A percentile compares a stretch with the other conserved stretches of the same genome.
Evolutionary conservation across 192 early-diverging fungal species (phyloP).

Genomic region (Coemansia sp.): DNA sequence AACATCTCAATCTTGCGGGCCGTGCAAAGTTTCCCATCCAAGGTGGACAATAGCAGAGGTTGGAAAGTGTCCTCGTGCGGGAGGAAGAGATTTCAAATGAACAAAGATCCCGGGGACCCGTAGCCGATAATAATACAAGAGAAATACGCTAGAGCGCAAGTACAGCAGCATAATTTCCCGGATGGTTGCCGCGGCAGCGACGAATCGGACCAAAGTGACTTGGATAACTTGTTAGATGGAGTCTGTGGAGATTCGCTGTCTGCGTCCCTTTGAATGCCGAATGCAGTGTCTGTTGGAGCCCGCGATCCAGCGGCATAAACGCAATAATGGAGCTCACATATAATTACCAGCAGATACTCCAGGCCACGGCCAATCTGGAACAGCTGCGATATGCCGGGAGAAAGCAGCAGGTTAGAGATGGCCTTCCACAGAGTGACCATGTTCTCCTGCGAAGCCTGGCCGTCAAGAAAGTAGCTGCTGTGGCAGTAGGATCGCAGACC

Average conservation of each 20-base stretch:
- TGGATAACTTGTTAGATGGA: too few species aligned
- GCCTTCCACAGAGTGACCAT: slow-evolving; percentile 36
- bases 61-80: background rate
- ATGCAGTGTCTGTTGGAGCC: slow-evolving; percentile 33
- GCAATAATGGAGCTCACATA: slow-evolving; percentile 91
- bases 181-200: too few species aligned
- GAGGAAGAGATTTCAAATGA: background rate
- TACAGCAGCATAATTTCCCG: too few species aligned
- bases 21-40: slow-evolving; percentile 31
- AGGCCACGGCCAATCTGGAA: slow-evolving; percentile 41
- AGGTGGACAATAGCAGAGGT: slow-evolving; percentile 12
- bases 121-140: too few species aligned
- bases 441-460: slow-evolving; percentile 21
- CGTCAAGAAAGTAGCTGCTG: slow-evolving; percentile 11
- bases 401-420: slow-evolving; percentile 33
- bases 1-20: slow-evolving; percentile 38
- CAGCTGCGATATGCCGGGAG: slow-evolving; percentile 35
- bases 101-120: too few species aligned
- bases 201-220: too few species aligned
- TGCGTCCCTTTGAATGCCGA: slow-evolving; percentile 21
- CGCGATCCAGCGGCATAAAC: slow-evolving; percentile 64
- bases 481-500: slow-evolving; percentile 14
- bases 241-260: too few species aligned
- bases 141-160: too few species aligned
- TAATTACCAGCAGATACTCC: slow-evolving; percentile 59